Base-by-base conservation (phyloP, 2,329 filamentous ascomycete genomes). In the Aciculosporium take region DNA sequence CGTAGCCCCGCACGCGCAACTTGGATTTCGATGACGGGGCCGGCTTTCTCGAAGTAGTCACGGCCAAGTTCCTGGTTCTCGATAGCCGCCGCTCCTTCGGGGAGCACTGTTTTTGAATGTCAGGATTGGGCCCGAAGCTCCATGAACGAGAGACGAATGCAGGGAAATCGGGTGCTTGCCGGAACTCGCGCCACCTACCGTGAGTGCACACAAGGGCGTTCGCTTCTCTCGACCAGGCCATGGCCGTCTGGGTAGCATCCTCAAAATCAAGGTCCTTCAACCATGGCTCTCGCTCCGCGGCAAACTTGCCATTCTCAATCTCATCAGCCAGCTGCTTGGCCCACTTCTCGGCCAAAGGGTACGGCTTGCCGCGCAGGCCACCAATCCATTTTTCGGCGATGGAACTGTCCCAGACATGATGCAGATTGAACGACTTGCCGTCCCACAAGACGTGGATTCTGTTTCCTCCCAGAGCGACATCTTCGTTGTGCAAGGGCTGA, bases 331-430 rank as follows among this genome's bases (percentile, higher is more conserved):
- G 65, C 41, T 66, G 59, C n/a, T 63, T 60, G 1, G 78, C 73
- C 72, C 78, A 82, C 32, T 54, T 55, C 39, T 63, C 56, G 2
- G 75, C 76, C 35, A 68, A 61, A 5, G 58, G 56, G 44, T 70
- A 74, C 1, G 69, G 56, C 59, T 64, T 57, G 53, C 72, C 60
- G 30, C 64, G 60, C 33, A 63, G 55, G n/a, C 68, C 73, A 2
- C 78, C 78, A 1, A 80, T 63, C 51, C 74, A 60, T 53, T 78
- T 73, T 60, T 82, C 78, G 1, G 75, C 69, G 46, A 85, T 84
- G 49, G 71, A 73, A 40, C 71, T 75, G 54, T 86, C 82, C 81
- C 81, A 86, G 13, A 84, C 73, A 44, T 79, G 70, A 53, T 86
- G 82, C 32, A 86, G 66, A 53, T 86, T 86, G 42, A 72, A 67